A percentile compares a stretch with the other conserved stretches of the same genome.
Conservation (phyloP, 805 yeast species). For the Candida vartiovaarae region DNA sequence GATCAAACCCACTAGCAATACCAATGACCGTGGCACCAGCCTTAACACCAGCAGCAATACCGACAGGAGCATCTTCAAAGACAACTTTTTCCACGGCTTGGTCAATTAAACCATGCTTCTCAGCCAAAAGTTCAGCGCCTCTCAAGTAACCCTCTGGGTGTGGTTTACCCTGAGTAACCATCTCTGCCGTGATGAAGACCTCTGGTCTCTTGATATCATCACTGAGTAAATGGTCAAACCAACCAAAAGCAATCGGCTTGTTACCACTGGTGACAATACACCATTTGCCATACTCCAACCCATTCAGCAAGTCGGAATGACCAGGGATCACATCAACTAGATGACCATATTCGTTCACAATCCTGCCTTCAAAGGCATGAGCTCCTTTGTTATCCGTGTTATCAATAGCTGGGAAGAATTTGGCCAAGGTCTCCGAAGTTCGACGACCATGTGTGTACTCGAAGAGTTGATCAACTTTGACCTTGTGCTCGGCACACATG, state of each 20-base stretch:
- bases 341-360: conserved; percentile 67
- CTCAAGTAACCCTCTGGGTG: conserved; percentile 69
- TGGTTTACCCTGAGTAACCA: conserved; percentile 78
- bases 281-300: conserved; percentile 47
- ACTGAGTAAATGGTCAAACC: conserved; percentile 57
- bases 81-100: conserved; percentile 44
- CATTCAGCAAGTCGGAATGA: conserved; percentile 53
- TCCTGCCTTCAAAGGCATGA: conserved; percentile 51
- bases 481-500: conserved; percentile 61
- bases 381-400: conserved; percentile 55
- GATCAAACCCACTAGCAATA: conserved; percentile 72
- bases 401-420: conserved; percentile 71
- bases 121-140: conserved; percentile 39
- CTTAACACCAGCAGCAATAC: conserved; percentile 76
- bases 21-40: conserved; percentile 84
- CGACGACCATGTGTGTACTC: conserved; percentile 62
- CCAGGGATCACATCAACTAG: conserved; percentile 74
- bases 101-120: conserved; percentile 30
- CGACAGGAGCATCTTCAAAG: conserved; percentile 90
- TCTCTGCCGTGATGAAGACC: conserved; percentile 76
- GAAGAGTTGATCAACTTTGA: conserved; percentile 42
- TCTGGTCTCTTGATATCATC: conserved; percentile 58
- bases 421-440: conserved; percentile 69
- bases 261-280: conserved; percentile 91
- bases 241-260: conserved; percentile 64